These are phyloP conservation scores for Russula ochroleuca DNA, from an alignment of 768 basidiomycete species.

Conservation along the genomic window DNA sequence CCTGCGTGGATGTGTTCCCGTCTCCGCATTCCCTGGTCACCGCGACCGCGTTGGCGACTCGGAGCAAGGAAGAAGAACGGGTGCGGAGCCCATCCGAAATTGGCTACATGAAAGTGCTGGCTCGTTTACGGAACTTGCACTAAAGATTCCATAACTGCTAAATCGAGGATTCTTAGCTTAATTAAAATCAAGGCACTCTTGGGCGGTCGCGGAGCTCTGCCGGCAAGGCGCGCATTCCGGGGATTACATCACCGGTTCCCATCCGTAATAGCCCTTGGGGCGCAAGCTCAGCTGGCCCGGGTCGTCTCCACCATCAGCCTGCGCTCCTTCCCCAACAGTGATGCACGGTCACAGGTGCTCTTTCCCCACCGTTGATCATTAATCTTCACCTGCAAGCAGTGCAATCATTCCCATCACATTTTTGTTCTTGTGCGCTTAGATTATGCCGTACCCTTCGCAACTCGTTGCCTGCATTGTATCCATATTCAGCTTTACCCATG, in stretches of 20 bases:
- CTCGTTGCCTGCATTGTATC: conserved; percentile 25
- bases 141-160: conserved; percentile 26
- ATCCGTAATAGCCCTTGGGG: neutral
- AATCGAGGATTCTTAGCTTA: conserved; percentile 28
- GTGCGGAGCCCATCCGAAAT: conserved; percentile 25
- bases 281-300: neutral
- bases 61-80: conserved; percentile 27
- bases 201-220: conserved; percentile 25
- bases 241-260: conserved; percentile 27
- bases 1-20: neutral
- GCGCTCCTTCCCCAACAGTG: neutral
- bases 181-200: conserved; percentile 30
- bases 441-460: conserved; percentile 29
- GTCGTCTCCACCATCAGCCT: neutral
- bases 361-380: conserved; percentile 11
- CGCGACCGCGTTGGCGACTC: conserved; percentile 21
- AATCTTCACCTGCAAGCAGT: conserved; percentile 7
- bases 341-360: neutral
- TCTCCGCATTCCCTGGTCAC: conserved; percentile 4
- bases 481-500: conserved; percentile 26
- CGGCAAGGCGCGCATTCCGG: conserved; percentile 23
- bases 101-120: conserved; percentile 26
- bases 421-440: conserved; percentile 24
- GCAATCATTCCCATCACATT: conserved; percentile 22
- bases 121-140: conserved; percentile 17